Conservation (phyloP, 139 green algal genomes). For the Desmodesmus armatus region DNA sequence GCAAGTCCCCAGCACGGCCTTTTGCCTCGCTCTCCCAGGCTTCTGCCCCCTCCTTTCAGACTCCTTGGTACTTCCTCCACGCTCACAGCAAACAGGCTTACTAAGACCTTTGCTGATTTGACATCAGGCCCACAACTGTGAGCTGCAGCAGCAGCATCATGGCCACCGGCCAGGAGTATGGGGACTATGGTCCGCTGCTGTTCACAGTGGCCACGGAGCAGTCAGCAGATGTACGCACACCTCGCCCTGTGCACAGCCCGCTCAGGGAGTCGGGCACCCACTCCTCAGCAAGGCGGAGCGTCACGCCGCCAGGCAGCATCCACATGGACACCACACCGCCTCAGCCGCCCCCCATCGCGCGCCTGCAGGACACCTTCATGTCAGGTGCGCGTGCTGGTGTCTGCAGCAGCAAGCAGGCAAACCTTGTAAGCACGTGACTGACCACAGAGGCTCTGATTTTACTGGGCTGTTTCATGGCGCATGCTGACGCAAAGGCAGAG, state of each 20-base stretch:
- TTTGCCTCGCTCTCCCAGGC: too few species aligned
- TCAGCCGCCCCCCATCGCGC: conserved; percentile 50
- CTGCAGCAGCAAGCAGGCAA: neutral
- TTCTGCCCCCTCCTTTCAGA: too few species aligned
- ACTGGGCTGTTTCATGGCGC: too few species aligned
- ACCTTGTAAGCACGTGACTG: neutral
- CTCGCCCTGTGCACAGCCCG: conserved; percentile 24
- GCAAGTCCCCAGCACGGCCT: too few species aligned
- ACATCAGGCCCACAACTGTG: too few species aligned
- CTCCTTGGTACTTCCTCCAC: too few species aligned
- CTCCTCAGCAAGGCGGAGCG: conserved; percentile 27
- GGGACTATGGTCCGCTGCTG: conserved; percentile 45
- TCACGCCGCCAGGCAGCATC: conserved; percentile 45
- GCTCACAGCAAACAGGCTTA: too few species aligned
- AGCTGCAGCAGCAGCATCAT: neutral
- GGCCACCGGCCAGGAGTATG: too few species aligned
- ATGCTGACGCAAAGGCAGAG: too few species aligned
- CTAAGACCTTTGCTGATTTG: too few species aligned
- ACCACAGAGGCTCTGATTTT: too few species aligned
- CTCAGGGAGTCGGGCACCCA: conserved; percentile 49
- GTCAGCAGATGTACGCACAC: neutral
- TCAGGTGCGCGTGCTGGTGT: neutral
- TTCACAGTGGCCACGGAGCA: conserved; percentile 45
- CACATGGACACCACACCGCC: conserved; percentile 56
- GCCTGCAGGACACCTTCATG: conserved; percentile 46